These are phyloP conservation scores for Pochonia chlamydosporia DNA, from an alignment of 2,329 filamentous ascomycete species.

Conservation along the genomic window DNA sequence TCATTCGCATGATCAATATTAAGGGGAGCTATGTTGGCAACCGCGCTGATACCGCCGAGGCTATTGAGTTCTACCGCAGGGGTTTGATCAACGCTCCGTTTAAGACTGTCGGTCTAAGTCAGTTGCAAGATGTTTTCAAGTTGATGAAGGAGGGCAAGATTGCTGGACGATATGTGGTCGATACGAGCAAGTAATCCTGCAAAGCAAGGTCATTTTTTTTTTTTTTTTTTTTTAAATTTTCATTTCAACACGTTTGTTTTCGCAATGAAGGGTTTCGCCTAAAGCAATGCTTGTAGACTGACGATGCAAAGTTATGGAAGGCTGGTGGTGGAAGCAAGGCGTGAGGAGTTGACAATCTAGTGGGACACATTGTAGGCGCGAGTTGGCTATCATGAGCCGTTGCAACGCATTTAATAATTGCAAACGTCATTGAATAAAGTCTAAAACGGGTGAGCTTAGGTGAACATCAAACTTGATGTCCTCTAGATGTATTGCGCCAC, in stretches of 20 bases:
- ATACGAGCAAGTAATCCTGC: constrained; percentile 55
- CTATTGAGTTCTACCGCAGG: constrained; percentile 80
- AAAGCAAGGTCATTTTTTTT: background rate
- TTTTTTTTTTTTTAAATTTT: background rate
- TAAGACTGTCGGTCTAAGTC: constrained; percentile 76
- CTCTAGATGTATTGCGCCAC: too few species aligned
- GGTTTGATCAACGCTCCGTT: constrained; percentile 83
- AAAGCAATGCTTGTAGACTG: background rate
- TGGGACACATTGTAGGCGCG: too few species aligned
- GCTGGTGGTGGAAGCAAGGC: background rate
- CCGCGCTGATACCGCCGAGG: constrained; percentile 80
- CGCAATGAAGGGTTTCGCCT: background rate
- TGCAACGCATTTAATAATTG: background rate
- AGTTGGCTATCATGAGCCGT: too few species aligned
- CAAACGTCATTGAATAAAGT: background rate
- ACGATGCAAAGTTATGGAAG: background rate
- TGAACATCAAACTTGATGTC: background rate
- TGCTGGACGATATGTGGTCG: constrained; percentile 73
- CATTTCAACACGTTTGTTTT: too few species aligned
- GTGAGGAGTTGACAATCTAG: background rate
- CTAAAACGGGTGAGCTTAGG: background rate
- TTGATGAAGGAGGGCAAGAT: constrained; percentile 66
- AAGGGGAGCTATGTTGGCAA: constrained; percentile 93
- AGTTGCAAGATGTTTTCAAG: constrained; percentile 76
- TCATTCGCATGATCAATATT: constrained; percentile 86